Percentiles rank a stretch among this genome's conserved stretches.
Conservation (phyloP, 1,284 basidiomycete species). For the Coriolopsis trogii region DNA sequence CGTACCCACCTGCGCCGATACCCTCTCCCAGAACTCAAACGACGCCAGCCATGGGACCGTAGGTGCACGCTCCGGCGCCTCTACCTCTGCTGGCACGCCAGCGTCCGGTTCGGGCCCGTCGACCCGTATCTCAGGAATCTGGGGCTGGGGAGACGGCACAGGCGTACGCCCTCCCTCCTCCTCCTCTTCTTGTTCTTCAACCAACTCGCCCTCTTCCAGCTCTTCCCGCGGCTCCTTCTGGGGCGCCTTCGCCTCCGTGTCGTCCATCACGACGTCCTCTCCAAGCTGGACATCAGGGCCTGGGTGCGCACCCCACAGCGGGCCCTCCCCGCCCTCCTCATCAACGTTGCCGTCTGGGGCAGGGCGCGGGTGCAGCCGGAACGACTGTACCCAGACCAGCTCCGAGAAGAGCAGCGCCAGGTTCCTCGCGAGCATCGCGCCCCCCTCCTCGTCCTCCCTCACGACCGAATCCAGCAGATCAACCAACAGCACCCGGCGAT, state of each 20-base stretch:
- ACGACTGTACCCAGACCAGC: not conserved
- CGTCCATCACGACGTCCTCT: no score
- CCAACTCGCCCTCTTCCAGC: no score
- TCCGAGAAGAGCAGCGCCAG: conserved; percentile 9
- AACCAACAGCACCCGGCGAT: no score
- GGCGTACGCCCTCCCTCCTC: no score
- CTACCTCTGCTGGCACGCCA: not conserved
- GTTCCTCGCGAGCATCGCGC: not conserved
- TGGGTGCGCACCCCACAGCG: no score
- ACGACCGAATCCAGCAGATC: conserved; percentile 13
- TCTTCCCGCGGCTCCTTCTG: no score
- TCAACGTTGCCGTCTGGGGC: not conserved
- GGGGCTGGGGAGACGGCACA: no score
- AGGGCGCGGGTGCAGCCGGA: not conserved
- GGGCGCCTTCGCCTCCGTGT: no score
- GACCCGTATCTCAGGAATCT: no score
- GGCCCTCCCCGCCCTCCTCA: not conserved
- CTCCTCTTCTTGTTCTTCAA: no score
- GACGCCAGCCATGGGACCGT: not conserved
- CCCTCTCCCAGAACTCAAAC: conserved; percentile 9
- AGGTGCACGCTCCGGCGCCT: not conserved
- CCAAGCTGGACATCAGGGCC: no score
- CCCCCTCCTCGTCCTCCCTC: not conserved
- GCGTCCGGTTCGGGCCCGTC: not conserved
- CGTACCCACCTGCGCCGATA: conserved; percentile 13